Conservation (phyloP, 768 basidiomycete genomes). For the Russula lepida region DNA sequence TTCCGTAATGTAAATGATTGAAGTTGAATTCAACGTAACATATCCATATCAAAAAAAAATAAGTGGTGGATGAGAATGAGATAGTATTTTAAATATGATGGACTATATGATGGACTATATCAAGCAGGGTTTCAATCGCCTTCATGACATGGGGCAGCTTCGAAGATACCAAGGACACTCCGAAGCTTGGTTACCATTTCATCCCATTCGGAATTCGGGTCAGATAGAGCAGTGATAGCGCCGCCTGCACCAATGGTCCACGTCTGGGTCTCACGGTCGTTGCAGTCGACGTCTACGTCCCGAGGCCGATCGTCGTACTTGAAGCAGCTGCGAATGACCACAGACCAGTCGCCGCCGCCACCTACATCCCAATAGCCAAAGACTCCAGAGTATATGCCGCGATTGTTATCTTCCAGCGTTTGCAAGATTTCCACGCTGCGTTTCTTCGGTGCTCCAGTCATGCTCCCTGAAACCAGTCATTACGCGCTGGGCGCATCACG, state of each 20-base stretch:
- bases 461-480: slow-evolving; percentile 53
- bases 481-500: background rate
- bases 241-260: slow-evolving; percentile 91
- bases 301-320: slow-evolving; percentile 43
- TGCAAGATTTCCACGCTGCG: slow-evolving; percentile 87
- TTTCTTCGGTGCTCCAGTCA: slow-evolving; percentile 97
- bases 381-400: slow-evolving; percentile 85
- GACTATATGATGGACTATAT: background rate
- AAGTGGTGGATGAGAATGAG: background rate
- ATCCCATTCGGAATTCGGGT: slow-evolving; percentile 84
- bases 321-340: slow-evolving; percentile 90
- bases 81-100: background rate
- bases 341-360: slow-evolving; percentile 87
- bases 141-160: slow-evolving; percentile 21
- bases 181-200: slow-evolving; percentile 86
- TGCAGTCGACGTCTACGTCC: background rate
- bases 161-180: slow-evolving; percentile 64
- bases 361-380: slow-evolving; percentile 90
- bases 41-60: background rate
- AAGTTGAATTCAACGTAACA: slow-evolving; percentile 32
- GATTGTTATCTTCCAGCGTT: slow-evolving; percentile 58
- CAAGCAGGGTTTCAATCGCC: background rate
- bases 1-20: slow-evolving; percentile 15
- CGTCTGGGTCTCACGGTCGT: slow-evolving; percentile 34
- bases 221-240: slow-evolving; percentile 89